These are phyloP conservation scores for Klebsormidium nitens DNA, from an alignment of 139 green algal species.

Conservation along the genomic window DNA sequence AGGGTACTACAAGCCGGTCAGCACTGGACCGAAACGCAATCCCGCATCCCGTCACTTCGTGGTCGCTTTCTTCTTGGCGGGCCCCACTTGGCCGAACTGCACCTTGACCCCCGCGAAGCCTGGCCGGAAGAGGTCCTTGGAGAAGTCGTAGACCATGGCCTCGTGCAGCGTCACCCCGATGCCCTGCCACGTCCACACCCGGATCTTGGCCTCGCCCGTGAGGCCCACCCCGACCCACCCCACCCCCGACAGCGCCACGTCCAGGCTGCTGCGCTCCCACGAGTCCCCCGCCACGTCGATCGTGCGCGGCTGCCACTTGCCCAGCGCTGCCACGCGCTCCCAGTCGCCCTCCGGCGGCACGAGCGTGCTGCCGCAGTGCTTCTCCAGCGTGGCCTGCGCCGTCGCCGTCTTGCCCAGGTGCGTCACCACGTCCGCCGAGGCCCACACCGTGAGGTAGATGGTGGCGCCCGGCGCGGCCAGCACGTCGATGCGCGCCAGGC, in stretches of 20 bases:
- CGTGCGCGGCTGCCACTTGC: slow-evolving; percentile 44
- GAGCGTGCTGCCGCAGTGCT: slow-evolving; percentile 59
- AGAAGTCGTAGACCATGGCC: slow-evolving; percentile 77
- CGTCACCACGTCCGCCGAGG: slow-evolving; percentile 58
- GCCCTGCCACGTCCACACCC: slow-evolving; percentile 71
- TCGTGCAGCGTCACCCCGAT: slow-evolving; percentile 75
- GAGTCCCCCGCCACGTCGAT: slow-evolving; percentile 49
- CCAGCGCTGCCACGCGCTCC: slow-evolving; percentile 35
- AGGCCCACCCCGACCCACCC: slow-evolving; percentile 85
- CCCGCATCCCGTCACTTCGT: too few relatives aligned
- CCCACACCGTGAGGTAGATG: slow-evolving; percentile 90
- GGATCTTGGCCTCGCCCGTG: slow-evolving; percentile 59
- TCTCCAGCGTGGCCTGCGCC: slow-evolving; percentile 57
- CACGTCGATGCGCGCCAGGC: slow-evolving; percentile 85
- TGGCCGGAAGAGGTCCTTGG: slow-evolving; percentile 64
- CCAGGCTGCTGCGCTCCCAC: slow-evolving; percentile 34
- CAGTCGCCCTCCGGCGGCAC: slow-evolving; percentile 8
- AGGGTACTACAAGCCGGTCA: too few relatives aligned
- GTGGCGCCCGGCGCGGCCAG: slow-evolving; percentile 48
- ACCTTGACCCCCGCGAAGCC: too few relatives aligned
- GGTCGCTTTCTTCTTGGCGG: too few relatives aligned
- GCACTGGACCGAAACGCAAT: too few relatives aligned
- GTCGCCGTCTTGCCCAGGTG: slow-evolving; percentile 81
- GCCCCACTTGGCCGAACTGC: too few relatives aligned
- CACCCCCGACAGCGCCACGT: slow-evolving; percentile 59